phyloP scores from a whole-genome alignment of 257 asterid genomes.

The Nicotiana sylvestris region DNA sequence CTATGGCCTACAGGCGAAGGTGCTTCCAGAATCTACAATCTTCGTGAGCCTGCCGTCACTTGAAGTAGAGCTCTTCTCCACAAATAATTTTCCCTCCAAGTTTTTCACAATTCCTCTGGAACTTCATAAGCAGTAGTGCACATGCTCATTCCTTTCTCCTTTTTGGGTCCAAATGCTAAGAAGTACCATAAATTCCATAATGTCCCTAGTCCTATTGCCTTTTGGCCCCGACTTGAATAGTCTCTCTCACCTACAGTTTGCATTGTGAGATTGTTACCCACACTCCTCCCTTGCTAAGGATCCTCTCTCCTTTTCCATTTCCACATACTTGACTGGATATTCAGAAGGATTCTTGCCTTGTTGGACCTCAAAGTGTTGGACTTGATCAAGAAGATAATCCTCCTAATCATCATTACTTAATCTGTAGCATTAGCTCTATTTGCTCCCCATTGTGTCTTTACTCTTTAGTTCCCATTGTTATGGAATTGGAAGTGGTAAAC shows the following conservation, averaged over 20 bases:
- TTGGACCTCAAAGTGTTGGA: not conserved
- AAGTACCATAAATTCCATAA: not conserved
- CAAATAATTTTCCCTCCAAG: not conserved
- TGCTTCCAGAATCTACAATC: not conserved
- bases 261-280: not conserved
- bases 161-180: not conserved
- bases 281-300: not conserved
- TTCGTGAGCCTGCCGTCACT: not conserved
- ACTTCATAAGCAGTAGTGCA: not conserved
- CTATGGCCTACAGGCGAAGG: not conserved
- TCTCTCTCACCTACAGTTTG: not conserved
- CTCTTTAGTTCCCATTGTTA: not conserved
- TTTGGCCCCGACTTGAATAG: not conserved
- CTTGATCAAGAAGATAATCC: not conserved
- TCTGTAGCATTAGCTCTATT: not conserved
- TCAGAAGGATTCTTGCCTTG: not conserved
- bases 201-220: not conserved
- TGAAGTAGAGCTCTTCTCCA: not conserved
- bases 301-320: not conserved
- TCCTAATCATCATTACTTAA: not conserved
- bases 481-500: not conserved
- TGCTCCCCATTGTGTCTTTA: not conserved
- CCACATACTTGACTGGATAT: not conserved
- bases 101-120: slow-evolving; percentile 2
- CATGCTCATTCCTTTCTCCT: not conserved